These are phyloP conservation scores for Vanrija humicola DNA, from an alignment of 1,284 basidiomycete genomes.

Conservation along the genomic window DNA sequence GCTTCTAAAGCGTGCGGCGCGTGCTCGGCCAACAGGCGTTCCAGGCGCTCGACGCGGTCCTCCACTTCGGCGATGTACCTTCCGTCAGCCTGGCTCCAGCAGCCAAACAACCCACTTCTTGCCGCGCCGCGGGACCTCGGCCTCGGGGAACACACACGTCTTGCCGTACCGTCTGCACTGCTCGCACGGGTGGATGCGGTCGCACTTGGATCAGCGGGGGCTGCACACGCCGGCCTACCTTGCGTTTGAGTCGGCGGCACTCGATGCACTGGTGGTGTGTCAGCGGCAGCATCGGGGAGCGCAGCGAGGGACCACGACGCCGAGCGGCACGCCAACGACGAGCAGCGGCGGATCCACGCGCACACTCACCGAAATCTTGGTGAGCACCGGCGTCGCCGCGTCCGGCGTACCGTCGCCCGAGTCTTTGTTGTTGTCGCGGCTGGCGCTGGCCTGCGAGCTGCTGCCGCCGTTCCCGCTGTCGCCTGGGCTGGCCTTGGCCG, in stretches of 20 bases:
- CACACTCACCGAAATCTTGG: constrained; percentile 4
- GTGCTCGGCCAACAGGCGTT: constrained; percentile 12
- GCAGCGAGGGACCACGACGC: no score
- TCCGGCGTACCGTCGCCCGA: background rate
- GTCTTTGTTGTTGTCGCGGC: background rate
- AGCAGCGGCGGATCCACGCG: background rate
- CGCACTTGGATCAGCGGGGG: constrained; percentile 12
- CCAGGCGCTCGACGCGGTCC: constrained; percentile 14
- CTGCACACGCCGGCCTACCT: constrained; percentile 4
- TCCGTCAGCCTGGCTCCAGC: background rate
- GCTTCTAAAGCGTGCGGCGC: constrained; percentile 2
- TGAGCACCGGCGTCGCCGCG: background rate
- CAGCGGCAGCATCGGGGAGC: background rate
- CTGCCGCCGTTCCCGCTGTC: no score
- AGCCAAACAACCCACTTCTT: constrained; percentile 1
- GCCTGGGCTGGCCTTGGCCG: no score
- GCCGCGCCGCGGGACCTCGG: constrained; percentile 13
- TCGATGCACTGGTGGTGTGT: constrained; percentile 18
- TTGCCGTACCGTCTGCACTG: constrained; percentile 19
- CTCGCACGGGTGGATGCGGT: constrained; percentile 20
- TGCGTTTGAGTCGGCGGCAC: constrained; percentile 23
- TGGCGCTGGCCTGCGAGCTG: no score
- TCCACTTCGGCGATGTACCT: constrained; percentile 25
- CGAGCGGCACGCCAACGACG: no score
- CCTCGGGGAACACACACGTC: constrained; percentile 17